Conservation (phyloP, 306 rosid species). For the Cucurbita ficifolia region DNA sequence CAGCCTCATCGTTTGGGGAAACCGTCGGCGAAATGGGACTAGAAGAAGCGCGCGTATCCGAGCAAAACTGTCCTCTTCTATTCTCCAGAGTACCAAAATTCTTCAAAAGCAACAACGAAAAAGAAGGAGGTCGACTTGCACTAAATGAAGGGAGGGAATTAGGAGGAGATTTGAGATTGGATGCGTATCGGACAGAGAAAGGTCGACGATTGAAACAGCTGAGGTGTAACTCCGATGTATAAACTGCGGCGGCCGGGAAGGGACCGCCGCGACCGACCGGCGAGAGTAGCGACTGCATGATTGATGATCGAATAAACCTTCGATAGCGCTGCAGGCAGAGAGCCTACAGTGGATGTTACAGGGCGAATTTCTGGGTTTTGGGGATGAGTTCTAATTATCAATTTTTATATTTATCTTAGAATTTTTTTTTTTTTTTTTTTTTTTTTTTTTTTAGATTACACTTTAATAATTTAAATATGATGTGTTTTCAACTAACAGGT, state of each 20-base stretch:
- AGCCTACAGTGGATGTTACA: neutral
- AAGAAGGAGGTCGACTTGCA: conserved; percentile 13
- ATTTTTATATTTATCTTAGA: neutral
- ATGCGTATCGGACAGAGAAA: conserved; percentile 14
- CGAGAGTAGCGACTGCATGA: conserved; percentile 59
- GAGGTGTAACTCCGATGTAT: conserved; percentile 6
- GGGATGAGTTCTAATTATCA: neutral
- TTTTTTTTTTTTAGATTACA: neutral
- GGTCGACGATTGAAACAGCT: conserved; percentile 11
- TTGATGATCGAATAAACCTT: neutral
- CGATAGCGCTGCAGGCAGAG: neutral
- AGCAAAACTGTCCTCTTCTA: conserved; percentile 20
- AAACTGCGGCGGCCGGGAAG: conserved; percentile 13
- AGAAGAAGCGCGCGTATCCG: conserved; percentile 29
- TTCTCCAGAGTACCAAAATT: conserved; percentile 12
- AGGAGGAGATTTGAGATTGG: conserved; percentile 11
- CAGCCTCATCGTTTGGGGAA: conserved; percentile 44
- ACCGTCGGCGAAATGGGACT: conserved; percentile 33
- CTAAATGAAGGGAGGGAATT: conserved; percentile 12
- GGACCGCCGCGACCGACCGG: conserved; percentile 43
- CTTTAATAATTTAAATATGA: too few relatives aligned
- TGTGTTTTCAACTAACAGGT: too few relatives aligned
- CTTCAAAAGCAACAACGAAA: conserved; percentile 8
- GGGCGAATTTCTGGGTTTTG: neutral
- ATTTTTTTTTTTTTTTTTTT: neutral